Conservation (phyloP, 164 flowering plant species). For the Dillenia turbinata region DNA sequence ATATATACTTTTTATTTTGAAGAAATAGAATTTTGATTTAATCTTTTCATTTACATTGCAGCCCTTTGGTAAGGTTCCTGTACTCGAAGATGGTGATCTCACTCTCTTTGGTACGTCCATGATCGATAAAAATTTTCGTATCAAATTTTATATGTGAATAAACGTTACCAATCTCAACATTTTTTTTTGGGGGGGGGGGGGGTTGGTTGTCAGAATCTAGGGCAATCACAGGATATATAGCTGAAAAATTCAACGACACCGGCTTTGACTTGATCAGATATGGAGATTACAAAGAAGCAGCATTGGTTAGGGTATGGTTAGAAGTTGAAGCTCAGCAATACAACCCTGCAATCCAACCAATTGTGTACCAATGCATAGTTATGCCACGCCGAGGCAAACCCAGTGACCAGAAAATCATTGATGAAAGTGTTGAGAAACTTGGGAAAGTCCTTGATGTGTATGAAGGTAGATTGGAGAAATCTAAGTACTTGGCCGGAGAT, state of each 20-base stretch:
- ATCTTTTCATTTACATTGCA: constrained; percentile 12
- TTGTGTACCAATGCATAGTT: constrained; percentile 32
- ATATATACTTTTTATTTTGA: no score
- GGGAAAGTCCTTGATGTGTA: constrained; percentile 59
- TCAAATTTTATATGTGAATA: no score
- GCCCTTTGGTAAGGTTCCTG: constrained; percentile 56
- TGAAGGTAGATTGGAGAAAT: constrained; percentile 34
- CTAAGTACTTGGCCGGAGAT: constrained; percentile 58
- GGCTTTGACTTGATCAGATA: constrained; percentile 37
- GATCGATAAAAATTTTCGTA: no score
- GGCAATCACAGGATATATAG: constrained; percentile 44
- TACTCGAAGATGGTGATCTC: constrained; percentile 46
- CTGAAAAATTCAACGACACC: constrained; percentile 40
- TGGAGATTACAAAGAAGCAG: constrained; percentile 29
- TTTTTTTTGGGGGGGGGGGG: not conserved
- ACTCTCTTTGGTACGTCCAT: constrained; percentile 38
- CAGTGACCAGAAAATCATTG: constrained; percentile 30
- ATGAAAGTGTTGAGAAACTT: constrained; percentile 36
- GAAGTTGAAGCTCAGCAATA: constrained; percentile 66
- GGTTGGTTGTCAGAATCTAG: constrained; percentile 32
- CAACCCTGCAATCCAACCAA: constrained; percentile 32
- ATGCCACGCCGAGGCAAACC: constrained; percentile 31
- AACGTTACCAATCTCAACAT: no score
- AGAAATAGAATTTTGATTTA: not conserved
- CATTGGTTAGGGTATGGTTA: constrained; percentile 44